Evolutionary conservation across 345 rosid species (phyloP), one percentile per base, ranked within the genome.

Genomic region (Mangifera indica): DNA sequence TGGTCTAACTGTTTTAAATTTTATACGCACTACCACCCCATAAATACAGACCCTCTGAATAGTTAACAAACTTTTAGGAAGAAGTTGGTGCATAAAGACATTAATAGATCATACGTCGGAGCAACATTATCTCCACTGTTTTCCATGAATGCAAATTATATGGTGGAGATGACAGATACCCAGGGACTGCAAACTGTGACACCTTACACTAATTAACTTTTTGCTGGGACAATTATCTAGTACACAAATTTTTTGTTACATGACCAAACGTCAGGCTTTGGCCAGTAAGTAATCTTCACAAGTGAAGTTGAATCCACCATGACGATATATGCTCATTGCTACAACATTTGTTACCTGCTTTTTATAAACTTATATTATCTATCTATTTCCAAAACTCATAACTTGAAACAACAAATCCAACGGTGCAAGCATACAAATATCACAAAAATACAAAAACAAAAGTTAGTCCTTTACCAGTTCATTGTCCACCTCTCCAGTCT

Each of bases 401-500:
- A 20, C 59, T 29, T 20, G 71, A 26, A 58, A 53, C 53, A 11
- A 63, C 29, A 67, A 32, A 37, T 51, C 65, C 1, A 55, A 34
- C 34, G 10, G 18, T 18, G 14, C 14, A 62, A 29, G 15, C 11
- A 67, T 25, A 45, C 42, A 66, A 45, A 51, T 13, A 65, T 54
- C 65, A 29, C 18, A 24, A 34, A 10, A 24, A 29, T 9, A 52
- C 20, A 56, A 59, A 66, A 65, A 70, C 29, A 71, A 60, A 44
- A 57, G 32, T 48, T 25, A 29, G 54, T 40, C 52, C 44, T 72
- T 64, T 87, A 95, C 99, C 91, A 69, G 70, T 63, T 77, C 68
- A 40, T 81, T 74, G 71, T 89, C 82, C 66, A 79, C 78, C 86
- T 81, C 73, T 67, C 88, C 81, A 21, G 84, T 86, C 24, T 72